These are phyloP conservation scores for Malus sieversii DNA, from an alignment of 306 rosid species.

Conservation along the genomic window DNA sequence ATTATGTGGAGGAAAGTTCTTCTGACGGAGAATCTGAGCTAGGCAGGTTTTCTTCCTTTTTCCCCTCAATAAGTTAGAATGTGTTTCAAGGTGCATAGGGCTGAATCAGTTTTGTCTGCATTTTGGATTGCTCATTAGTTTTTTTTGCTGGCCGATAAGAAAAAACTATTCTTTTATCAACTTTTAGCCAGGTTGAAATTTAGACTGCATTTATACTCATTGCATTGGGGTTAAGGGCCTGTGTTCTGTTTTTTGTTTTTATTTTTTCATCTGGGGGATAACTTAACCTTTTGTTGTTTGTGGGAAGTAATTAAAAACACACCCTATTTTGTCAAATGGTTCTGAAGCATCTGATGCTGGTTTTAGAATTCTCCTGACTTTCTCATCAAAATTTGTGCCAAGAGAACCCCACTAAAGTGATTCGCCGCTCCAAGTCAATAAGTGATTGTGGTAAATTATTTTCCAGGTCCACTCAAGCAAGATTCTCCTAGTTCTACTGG, in stretches of 20 bases:
- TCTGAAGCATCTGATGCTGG: no score
- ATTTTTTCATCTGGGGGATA: neutral
- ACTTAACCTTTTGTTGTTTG: neutral
- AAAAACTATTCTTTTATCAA: neutral
- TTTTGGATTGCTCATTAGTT: no score
- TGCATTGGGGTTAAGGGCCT: no score
- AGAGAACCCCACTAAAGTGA: no score
- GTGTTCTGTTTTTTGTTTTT: neutral
- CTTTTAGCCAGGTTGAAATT: neutral
- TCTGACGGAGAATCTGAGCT: slow-evolving; percentile 28
- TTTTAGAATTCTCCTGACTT: no score
- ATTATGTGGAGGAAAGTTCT: slow-evolving; percentile 50
- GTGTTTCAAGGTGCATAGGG: no score
- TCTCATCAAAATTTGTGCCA: no score
- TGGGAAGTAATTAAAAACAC: no score
- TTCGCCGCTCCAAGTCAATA: neutral
- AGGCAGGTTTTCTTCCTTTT: slow-evolving; percentile 37
- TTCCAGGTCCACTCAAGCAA: slow-evolving; percentile 36
- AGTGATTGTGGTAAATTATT: neutral
- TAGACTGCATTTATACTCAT: no score
- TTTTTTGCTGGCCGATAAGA: neutral
- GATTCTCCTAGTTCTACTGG: slow-evolving; percentile 24
- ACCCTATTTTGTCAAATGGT: no score
- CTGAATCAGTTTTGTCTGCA: no score
- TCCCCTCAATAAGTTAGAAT: neutral